Evolutionary conservation across 345 rosid species (phyloP).

Genomic region (Arabidopsis suecica): DNA sequence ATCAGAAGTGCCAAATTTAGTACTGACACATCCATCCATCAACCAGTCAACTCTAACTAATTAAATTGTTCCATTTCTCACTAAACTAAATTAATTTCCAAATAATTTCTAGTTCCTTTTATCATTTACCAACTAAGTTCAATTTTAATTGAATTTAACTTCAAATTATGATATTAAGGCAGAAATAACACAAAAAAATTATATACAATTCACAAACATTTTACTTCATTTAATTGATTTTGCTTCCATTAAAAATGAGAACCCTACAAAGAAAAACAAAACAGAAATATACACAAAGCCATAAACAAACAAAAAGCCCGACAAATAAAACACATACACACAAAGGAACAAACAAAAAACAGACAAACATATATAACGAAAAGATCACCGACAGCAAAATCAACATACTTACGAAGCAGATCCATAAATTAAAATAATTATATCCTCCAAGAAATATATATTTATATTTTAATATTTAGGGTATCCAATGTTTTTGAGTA

Average conservation of each 20-base stretch:
- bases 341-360: constrained; percentile 31
- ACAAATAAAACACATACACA: constrained; percentile 22
- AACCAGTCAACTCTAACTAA: constrained; percentile 38
- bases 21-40: constrained; percentile 44
- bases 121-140: background rate
- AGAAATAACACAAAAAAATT: background rate
- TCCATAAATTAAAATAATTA: constrained; percentile 9
- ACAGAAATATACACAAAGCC: background rate
- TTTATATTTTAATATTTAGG: background rate
- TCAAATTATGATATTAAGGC: background rate
- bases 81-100: constrained; percentile 1
- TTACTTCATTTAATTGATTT: background rate
- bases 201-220: background rate
- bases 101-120: background rate
- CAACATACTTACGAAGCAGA: constrained; percentile 22
- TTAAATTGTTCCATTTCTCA: constrained; percentile 2
- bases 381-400: constrained; percentile 46
- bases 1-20: constrained; percentile 47
- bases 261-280: background rate
- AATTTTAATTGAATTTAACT: background rate
- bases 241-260: background rate
- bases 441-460: background rate
- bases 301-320: background rate
- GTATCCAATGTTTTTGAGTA: constrained; percentile 36
- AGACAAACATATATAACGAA: constrained; percentile 26